These are phyloP conservation scores for Chlorella sp. DNA, from an alignment of 139 green algal genomes.

Conservation along the genomic window DNA sequence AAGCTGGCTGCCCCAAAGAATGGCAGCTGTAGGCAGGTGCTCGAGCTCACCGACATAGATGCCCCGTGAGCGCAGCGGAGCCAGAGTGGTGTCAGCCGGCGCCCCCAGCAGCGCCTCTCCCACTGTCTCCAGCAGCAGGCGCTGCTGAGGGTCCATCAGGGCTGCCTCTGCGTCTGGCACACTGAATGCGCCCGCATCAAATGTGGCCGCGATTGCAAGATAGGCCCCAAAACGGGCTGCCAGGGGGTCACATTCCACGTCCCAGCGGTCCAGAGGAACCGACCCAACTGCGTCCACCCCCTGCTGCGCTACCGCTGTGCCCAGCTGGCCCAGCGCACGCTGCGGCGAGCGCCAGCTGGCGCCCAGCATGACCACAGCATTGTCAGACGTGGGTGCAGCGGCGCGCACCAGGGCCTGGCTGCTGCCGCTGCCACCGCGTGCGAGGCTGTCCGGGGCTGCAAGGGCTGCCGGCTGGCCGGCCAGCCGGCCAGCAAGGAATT, in stretches of 20 bases:
- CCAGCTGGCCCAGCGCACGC: neutral
- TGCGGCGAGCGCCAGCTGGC: conserved; percentile 14
- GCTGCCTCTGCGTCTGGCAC: conserved; percentile 64
- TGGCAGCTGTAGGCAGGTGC: neutral
- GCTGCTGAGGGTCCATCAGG: conserved; percentile 79
- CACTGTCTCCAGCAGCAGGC: conserved; percentile 47
- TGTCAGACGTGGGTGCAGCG: neutral
- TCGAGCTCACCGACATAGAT: conserved; percentile 71
- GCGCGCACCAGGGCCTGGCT: too few species aligned
- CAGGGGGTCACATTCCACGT: conserved; percentile 55
- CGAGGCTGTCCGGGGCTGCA: neutral
- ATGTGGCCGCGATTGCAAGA: conserved; percentile 55
- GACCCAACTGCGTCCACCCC: conserved; percentile 53
- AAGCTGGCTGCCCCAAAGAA: too few species aligned
- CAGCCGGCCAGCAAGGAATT: conserved; percentile 26
- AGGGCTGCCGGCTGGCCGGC: neutral
- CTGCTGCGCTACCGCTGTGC: neutral
- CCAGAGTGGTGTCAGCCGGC: neutral
- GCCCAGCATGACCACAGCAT: conserved; percentile 16
- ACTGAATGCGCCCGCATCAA: conserved; percentile 79
- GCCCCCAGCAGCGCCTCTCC: conserved; percentile 37
- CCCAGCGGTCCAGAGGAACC: conserved; percentile 62
- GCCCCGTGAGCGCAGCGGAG: conserved; percentile 37
- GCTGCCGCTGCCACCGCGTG: too few species aligned
- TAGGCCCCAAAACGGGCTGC: conserved; percentile 67